These are phyloP conservation scores for Creolimax fragrantissima DNA, from an alignment of 78 protist genomes.

Conservation along the genomic window DNA sequence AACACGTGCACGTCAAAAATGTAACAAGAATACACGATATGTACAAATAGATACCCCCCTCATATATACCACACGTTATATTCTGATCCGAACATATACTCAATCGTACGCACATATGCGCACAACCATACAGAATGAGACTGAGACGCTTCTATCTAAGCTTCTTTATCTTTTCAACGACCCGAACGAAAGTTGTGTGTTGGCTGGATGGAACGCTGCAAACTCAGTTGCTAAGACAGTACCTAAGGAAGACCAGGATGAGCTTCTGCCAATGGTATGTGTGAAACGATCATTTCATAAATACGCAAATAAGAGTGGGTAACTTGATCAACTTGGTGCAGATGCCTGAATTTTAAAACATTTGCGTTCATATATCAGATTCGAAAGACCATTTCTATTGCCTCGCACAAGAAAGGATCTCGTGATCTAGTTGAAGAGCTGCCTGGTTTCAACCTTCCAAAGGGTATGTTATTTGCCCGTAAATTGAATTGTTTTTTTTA, in stretches of 20 bases:
- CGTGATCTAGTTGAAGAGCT: not conserved
- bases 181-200: not conserved
- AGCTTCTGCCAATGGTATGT: conserved; percentile 7
- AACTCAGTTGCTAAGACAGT: not conserved
- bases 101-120: too few species aligned
- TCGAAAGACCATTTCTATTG: not conserved
- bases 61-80: too few species aligned
- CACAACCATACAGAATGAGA: not conserved
- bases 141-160: not conserved
- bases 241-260: not conserved
- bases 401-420: not conserved
- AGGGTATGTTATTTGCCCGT: too few species aligned
- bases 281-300: too few species aligned
- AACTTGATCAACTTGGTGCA: too few species aligned
- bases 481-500: too few species aligned
- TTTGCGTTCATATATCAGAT: not conserved
- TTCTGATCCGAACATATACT: too few species aligned
- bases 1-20: too few species aligned
- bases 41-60: too few species aligned
- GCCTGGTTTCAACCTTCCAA: conserved; percentile 18
- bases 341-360: too few species aligned
- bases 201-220: not conserved
- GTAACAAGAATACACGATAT: too few species aligned
- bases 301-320: too few species aligned
- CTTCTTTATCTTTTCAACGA: not conserved